Conservation (phyloP, 169 alveolate species). For the Perkinsus chesapeaki region DNA sequence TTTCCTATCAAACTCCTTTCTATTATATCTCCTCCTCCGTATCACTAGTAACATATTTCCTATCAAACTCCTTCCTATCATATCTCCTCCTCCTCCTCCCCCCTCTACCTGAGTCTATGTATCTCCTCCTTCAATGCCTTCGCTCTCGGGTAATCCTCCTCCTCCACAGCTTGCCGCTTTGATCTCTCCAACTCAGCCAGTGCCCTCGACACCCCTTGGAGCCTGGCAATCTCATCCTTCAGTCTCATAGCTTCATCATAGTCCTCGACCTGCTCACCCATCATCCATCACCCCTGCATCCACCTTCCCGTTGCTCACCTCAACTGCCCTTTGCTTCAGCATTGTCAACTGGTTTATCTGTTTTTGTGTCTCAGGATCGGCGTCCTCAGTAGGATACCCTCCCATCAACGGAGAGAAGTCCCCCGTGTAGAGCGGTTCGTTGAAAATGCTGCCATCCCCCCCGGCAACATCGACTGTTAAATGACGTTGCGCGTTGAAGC, state of each 20-base stretch:
- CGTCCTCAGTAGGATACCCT: not conserved
- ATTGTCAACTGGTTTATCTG: not conserved
- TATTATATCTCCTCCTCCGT: too few relatives aligned
- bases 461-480: not conserved
- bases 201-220: slow-evolving; percentile 52
- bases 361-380: not conserved
- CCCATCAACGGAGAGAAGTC: not conserved
- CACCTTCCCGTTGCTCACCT: not conserved
- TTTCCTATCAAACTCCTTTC: too few relatives aligned
- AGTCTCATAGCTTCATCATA: slow-evolving; percentile 71
- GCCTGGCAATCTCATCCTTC: slow-evolving; percentile 59
- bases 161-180: slow-evolving; percentile 60
- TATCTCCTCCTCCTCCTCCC: too few relatives aligned
- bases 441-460: not conserved
- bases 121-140: slow-evolving; percentile 64
- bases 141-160: slow-evolving; percentile 74
- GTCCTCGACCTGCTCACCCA: slow-evolving; percentile 45
- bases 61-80: too few relatives aligned
- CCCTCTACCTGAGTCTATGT: slow-evolving; percentile 52
- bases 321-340: not conserved
- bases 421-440: not conserved
- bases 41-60: too few relatives aligned
- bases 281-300: not conserved
- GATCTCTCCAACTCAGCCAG: slow-evolving; percentile 62
- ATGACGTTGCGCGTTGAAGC: not conserved